Base-by-base conservation (phyloP, 495 filamentous ascomycete genomes). In the Aspergillus bridgeri region DNA sequence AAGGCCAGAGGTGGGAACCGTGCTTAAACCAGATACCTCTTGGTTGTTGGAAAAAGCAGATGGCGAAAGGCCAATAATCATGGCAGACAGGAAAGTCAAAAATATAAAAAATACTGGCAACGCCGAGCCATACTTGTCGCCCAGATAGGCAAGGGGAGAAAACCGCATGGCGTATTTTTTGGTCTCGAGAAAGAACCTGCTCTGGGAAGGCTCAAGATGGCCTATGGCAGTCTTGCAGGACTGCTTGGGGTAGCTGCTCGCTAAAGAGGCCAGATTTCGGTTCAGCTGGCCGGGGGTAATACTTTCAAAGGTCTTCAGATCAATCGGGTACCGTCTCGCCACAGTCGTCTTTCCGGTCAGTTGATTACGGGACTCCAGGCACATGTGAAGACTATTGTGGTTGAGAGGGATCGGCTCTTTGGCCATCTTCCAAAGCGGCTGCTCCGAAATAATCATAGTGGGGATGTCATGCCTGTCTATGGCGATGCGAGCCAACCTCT, bases 251-350 rank as follows among this genome's bases (percentile, higher is more conserved):
- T 74, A 70, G 42, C 83, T 63, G 8, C 77, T 80, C 23, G 84
- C 85, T 50, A 92, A 70, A 43, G 82, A 87, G 51, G 87, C 86
- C 49, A 92, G 67, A 62, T 90, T 89, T 54, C 86, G 75, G 65
- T 91, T 91, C 65, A 92, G 81, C 63, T 92, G 89, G 25, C 83
- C 71, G 21, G 86, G 81, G 56, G 89, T 84, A 62, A 92, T 87
- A 48, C 83, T 86, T 60, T 85, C 74, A 57, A 92, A 91, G 0
- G 86, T 89, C 50, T 78, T 73, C n/a, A 89, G 64, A 61, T 92
- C 89, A 61, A 91, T 85, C 15, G 89, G 89, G 20, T 87, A 76
- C 15, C 87, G 81, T 58, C 77, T 75, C 27, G 86, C 68, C 51
- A 86, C 71, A 25, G 76, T 69, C 3, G 74, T 77, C 57, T 79